phyloP scores from a whole-genome alignment of 768 basidiomycete species.

The Suillus subluteus region DNA sequence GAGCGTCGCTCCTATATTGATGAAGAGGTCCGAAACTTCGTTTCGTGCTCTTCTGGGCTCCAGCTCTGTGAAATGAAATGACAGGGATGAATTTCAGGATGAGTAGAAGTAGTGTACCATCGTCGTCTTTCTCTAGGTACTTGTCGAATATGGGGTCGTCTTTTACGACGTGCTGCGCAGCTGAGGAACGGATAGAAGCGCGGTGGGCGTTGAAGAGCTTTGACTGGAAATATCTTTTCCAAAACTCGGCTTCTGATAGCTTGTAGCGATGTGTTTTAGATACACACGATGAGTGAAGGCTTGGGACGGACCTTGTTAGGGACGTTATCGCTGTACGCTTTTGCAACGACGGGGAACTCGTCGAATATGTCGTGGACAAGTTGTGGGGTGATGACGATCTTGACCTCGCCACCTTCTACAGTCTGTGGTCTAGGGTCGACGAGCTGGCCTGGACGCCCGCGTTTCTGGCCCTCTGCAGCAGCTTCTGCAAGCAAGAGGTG shows the following conservation, averaged over 20 bases:
- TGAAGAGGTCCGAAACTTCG: conserved; percentile 73
- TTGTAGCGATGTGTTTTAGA: conserved; percentile 35
- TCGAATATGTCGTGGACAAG: conserved; percentile 96
- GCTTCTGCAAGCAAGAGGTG: conserved; percentile 78
- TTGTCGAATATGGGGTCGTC: conserved; percentile 94
- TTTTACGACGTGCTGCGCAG: conserved; percentile 81
- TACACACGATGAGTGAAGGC: conserved; percentile 12
- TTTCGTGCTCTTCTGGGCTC: conserved; percentile 74
- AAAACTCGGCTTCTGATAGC: conserved; percentile 92
- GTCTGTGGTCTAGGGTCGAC: conserved; percentile 89
- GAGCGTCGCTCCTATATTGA: conserved; percentile 85
- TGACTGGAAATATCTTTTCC: conserved; percentile 96
- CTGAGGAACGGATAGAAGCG: conserved; percentile 87
- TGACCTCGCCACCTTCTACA: conserved; percentile 82
- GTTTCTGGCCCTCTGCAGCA: conserved; percentile 71
- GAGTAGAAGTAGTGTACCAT: conserved; percentile 54
- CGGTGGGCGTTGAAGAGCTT: conserved; percentile 95
- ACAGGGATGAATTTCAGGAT: not conserved
- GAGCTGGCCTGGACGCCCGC: conserved; percentile 82
- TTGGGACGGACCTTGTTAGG: conserved; percentile 67
- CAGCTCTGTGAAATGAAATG: conserved; percentile 50
- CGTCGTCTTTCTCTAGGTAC: conserved; percentile 95
- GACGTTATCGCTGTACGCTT: conserved; percentile 91
- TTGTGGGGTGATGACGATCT: conserved; percentile 88
- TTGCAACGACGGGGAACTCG: conserved; percentile 93